phyloP scores from a whole-genome alignment of 129 eudicot species.

The Solidago caesia region DNA sequence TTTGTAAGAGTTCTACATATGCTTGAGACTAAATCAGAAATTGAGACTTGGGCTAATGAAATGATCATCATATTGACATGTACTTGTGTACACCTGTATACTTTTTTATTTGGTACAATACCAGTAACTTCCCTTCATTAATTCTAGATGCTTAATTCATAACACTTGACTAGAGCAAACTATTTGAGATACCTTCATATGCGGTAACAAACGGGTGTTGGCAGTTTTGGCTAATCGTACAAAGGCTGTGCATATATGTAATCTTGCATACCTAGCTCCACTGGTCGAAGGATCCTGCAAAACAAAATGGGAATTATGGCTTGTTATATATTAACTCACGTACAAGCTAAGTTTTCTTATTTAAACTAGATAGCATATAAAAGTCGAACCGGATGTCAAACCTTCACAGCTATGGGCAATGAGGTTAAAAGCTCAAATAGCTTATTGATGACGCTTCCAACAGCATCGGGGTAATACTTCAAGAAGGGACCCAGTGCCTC shows the following conservation, averaged over 20 bases:
- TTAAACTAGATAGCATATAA: not conserved
- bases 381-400: slow-evolving; percentile 23
- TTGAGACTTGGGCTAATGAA: not conserved
- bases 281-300: slow-evolving; percentile 91
- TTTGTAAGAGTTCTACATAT: not conserved
- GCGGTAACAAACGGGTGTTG: slow-evolving; percentile 74
- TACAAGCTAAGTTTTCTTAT: slow-evolving; percentile 4
- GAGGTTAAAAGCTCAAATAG: slow-evolving; percentile 87
- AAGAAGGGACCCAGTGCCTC: slow-evolving; percentile 91
- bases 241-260: slow-evolving; percentile 93
- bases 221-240: slow-evolving; percentile 88
- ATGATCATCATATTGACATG: not conserved
- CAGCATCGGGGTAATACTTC: slow-evolving; percentile 79
- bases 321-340: not conserved
- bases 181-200: slow-evolving; percentile 72
- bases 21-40: not conserved
- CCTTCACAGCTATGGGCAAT: slow-evolving; percentile 76
- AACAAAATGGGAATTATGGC: not conserved
- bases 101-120: not conserved
- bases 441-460: slow-evolving; percentile 80
- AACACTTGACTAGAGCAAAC: not conserved
- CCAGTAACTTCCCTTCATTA: slow-evolving; percentile 4
- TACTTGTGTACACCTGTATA: not conserved
- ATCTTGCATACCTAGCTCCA: slow-evolving; percentile 84
- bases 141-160: slow-evolving; percentile 1